Evolutionary conservation across 2,329 filamentous ascomycete species (phyloP), one percentile per base, ranked within the genome.

Genomic region (Colletotrichum sp.): DNA sequence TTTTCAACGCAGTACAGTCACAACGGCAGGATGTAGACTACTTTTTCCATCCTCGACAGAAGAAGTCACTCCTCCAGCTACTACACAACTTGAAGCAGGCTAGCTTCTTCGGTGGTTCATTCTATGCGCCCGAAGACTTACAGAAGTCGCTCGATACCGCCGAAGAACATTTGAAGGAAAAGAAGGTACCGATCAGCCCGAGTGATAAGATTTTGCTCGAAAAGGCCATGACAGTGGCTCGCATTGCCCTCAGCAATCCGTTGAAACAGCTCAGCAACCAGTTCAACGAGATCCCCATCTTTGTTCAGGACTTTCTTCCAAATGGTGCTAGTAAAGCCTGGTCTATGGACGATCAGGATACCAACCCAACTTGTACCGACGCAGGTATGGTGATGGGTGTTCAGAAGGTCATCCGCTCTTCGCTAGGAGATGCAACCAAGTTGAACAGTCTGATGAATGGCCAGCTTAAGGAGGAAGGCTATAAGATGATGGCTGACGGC

Each of bases 1-100:
- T 94, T 3, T 93, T 95, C 78, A 99, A 99, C 81, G 93, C 95
- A 0, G 92, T 99, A 1, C 96, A 96, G 28, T 98, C 96, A 7
- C 95, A 98, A 81, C 89, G 96, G 13, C 92, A 90, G 0, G 96
- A 96, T 79, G 88, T 91, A 71, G 96, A 98, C 82, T 98, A 98
- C 81, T 93, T 99, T 78, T 98, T 98, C 79, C 94, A 98, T 79
- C 90, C 91, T 1, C 92, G 90, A 15, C 96, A 96, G 79, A 87
- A 90, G 34, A 93, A 92, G 77, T 89, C 90, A 52, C 86, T 98
- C 15, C 85, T 93, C 30, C 88, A 91, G 69, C 86, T 98, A 3
- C 93, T 98, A 6, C 90, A 89, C 71, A 98, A 98, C 80, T 84
- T 98, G 60, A 92, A 95, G 21, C 94, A 97, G 81, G 93, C 95